Percentiles rank a stretch among this genome's conserved stretches.
Evolutionary conservation across 2,329 filamentous ascomycete genomes (phyloP).

Genomic region (Metarhizium rileyi): DNA sequence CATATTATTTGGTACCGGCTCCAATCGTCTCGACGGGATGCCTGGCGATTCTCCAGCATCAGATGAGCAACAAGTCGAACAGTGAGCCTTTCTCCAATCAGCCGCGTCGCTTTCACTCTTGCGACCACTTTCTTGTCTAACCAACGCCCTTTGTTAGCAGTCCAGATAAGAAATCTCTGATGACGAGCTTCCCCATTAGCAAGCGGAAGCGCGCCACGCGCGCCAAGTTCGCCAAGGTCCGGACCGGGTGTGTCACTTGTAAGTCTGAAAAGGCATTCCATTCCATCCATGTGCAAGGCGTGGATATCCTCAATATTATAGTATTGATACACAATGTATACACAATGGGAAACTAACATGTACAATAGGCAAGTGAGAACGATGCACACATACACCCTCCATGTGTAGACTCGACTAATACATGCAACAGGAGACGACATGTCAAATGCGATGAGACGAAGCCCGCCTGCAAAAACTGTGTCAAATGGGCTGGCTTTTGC

Average conservation of each 20-base stretch:
- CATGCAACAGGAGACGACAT: conserved; percentile 19
- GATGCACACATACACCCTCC: background rate
- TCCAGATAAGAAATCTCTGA: conserved; percentile 5
- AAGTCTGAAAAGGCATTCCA: conserved; percentile 12
- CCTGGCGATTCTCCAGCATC: background rate
- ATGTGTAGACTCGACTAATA: conserved; percentile 1
- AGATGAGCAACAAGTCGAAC: background rate
- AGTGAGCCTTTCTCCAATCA: background rate
- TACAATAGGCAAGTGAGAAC: conserved; percentile 6
- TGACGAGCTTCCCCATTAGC: conserved; percentile 9
- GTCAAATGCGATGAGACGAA: conserved; percentile 28
- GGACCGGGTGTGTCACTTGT: conserved; percentile 23
- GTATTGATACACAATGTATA: too few relatives aligned
- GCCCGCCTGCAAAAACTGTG: conserved; percentile 23
- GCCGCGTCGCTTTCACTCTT: background rate
- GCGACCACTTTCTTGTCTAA: background rate
- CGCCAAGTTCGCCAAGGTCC: conserved; percentile 21
- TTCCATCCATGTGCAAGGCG: background rate
- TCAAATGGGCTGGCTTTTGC: conserved; percentile 26
- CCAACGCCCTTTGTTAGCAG: background rate
- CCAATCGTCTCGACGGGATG: background rate
- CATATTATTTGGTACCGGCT: background rate
- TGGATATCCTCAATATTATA: too few relatives aligned
- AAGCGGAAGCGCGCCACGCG: conserved; percentile 12
- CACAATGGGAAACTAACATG: conserved; percentile 1